Evolutionary conservation across 768 basidiomycete genomes (phyloP), one percentile per base, ranked within the genome.

Genomic region (Mycena haematopus): DNA sequence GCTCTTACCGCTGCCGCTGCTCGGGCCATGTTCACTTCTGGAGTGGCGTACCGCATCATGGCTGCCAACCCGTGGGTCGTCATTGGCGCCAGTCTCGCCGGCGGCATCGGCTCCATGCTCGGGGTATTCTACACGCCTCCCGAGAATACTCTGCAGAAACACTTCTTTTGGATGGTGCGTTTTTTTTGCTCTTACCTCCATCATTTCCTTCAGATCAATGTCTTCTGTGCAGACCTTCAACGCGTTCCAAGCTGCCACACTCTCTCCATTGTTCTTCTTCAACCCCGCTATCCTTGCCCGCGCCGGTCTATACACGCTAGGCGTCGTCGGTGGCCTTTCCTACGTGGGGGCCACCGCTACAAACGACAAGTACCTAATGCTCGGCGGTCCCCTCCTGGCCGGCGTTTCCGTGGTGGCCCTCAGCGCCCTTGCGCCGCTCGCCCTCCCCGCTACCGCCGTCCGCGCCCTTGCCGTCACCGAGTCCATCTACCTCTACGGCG

Each of bases 301-400:
- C 31, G 94, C 94, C 10, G 94, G 92, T 6, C 78, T 96, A 3
- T 96, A 96, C 76, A 95, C 94, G 0, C 83, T 87, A 38, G 93
- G 93, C 27, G 85, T 92, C 2, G 91, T 94, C n/a, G 93, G 92
- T 5, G 86, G 91, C 2, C 84, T 96, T 27, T 89, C 89, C 14
- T 96, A 93, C 72, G 83, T 96, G 24, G 94, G 94, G 22, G 93
- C 93, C 5, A 96, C 94, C 35, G 94, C 94, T 25, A 87, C 78
- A 62, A 92, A 86, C 69, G 93, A 95, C 75, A 89, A 87, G 72
- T 96, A 91, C 72, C 77, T 96, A 38, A 89, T 91, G 73, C 84
- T 93, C 77, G 94, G 93, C 31, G 93, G 92, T 10, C 93, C 93
- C 5, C 86, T 96, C 46, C 82, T 96, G 29, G 94, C 93, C 17